Conservation (phyloP, 371 early-diverging fungal genomes). For the Neoconidiobolus thromboides region DNA sequence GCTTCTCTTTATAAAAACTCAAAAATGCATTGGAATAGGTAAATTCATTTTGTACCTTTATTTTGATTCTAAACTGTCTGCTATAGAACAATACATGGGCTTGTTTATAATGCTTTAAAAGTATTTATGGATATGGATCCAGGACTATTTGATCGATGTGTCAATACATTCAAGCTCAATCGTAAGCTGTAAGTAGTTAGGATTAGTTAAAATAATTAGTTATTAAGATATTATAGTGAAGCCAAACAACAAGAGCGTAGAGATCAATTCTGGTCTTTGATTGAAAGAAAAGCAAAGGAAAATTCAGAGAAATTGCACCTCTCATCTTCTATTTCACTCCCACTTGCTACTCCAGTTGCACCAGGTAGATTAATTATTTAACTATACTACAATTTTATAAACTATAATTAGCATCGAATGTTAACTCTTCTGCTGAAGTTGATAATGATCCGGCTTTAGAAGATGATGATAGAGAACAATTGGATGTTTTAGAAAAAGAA, state of each 20-base stretch:
- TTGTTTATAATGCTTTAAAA: slow-evolving; percentile 82
- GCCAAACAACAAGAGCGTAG: slow-evolving; percentile 66
- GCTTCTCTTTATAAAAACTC: slow-evolving; percentile 75
- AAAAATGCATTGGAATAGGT: slow-evolving; percentile 91
- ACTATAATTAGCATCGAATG: no score
- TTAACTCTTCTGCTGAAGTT: slow-evolving; percentile 11
- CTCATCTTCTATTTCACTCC: not conserved
- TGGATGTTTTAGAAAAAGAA: slow-evolving; percentile 20
- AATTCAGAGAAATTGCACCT: slow-evolving; percentile 16
- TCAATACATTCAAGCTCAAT: slow-evolving; percentile 56
- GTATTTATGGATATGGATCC: slow-evolving; percentile 82
- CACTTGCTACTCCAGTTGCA: not conserved
- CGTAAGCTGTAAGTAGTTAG: slow-evolving; percentile 46
- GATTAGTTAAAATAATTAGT: not conserved
- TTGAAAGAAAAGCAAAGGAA: slow-evolving; percentile 37
- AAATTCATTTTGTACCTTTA: slow-evolving; percentile 5
- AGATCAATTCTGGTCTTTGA: slow-evolving; percentile 63
- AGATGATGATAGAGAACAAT: slow-evolving; percentile 10
- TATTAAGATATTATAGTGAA: slow-evolving; percentile 27
- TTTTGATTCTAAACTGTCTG: not conserved
- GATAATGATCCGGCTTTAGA: slow-evolving; percentile 14
- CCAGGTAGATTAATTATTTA: no score
- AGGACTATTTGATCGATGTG: slow-evolving; percentile 73
- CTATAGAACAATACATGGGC: slow-evolving; percentile 71
- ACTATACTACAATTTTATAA: no score